phyloP scores from a whole-genome alignment of 495 filamentous ascomycete species.

The Xylaria longipes region DNA sequence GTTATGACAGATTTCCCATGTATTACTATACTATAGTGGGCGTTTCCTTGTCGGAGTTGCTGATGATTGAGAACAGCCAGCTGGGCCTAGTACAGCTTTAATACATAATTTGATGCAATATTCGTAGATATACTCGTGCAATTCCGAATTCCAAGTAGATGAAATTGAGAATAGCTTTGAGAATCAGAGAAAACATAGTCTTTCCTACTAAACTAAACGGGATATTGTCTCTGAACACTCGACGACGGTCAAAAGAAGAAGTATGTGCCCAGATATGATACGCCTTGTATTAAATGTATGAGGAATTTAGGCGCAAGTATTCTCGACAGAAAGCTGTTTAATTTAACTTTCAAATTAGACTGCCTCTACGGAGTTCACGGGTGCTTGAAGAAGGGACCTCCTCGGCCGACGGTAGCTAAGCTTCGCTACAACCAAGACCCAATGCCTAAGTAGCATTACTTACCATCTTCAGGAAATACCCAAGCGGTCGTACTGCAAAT shows the following conservation, averaged over 20 bases:
- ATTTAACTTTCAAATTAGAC: background rate
- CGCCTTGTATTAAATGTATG: background rate
- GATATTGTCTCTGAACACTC: background rate
- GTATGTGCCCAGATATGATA: background rate
- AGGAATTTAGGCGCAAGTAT: background rate
- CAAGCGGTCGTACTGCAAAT: background rate
- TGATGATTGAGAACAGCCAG: background rate
- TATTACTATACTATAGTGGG: constrained; percentile 22
- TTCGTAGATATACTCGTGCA: background rate
- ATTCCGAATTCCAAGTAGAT: background rate
- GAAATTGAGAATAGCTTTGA: background rate
- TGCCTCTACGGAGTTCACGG: background rate
- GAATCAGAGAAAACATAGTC: background rate
- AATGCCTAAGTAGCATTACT: background rate
- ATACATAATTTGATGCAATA: constrained; percentile 8
- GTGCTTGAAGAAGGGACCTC: background rate
- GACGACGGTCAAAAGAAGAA: background rate
- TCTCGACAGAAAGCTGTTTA: background rate
- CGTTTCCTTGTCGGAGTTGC: constrained; percentile 12
- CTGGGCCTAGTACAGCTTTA: background rate
- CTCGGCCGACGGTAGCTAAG: background rate
- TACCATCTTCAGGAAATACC: background rate
- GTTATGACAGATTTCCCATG: constrained; percentile 16
- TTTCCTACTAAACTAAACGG: background rate
- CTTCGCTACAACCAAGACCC: background rate